Evolutionary conservation across 2,329 filamentous ascomycete species (phyloP).

Genomic region (Colletotrichum orchidophilum): DNA sequence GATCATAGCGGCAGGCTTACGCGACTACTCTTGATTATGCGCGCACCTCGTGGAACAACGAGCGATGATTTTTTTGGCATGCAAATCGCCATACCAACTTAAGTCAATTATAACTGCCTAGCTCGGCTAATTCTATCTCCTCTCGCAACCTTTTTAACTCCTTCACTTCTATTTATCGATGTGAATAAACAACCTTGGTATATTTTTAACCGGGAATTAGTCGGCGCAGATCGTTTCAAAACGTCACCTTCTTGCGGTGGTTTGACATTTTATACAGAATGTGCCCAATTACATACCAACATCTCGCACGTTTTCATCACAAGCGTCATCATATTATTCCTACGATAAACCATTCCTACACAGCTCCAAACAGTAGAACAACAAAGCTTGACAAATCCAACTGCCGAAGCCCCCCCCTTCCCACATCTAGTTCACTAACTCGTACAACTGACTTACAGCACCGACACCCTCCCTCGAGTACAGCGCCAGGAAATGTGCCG

Average conservation of each 20-base stretch:
- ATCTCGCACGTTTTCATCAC: background rate
- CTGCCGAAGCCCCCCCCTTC: too few species aligned
- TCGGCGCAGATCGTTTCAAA: background rate
- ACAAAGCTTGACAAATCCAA: too few species aligned
- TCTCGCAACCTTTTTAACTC: background rate
- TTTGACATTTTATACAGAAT: background rate
- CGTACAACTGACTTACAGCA: slow-evolving; percentile 37
- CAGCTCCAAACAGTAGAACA: background rate
- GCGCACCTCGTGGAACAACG: background rate
- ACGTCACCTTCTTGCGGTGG: background rate
- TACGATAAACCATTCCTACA: background rate
- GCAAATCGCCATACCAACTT: too few species aligned
- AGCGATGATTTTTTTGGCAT: too few species aligned
- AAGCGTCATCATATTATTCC: background rate
- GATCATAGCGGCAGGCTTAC: too few species aligned
- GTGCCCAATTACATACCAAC: background rate
- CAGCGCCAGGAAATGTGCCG: slow-evolving; percentile 40
- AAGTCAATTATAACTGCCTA: too few species aligned
- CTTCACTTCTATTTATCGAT: background rate
- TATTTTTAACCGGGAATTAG: background rate
- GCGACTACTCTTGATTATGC: too few species aligned
- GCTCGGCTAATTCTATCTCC: background rate
- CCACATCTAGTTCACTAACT: background rate
- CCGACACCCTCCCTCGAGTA: slow-evolving; percentile 40
- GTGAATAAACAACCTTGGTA: background rate